phyloP scores from a whole-genome alignment of 2,329 filamentous ascomycete species.

The Xylaria sp. region DNA sequence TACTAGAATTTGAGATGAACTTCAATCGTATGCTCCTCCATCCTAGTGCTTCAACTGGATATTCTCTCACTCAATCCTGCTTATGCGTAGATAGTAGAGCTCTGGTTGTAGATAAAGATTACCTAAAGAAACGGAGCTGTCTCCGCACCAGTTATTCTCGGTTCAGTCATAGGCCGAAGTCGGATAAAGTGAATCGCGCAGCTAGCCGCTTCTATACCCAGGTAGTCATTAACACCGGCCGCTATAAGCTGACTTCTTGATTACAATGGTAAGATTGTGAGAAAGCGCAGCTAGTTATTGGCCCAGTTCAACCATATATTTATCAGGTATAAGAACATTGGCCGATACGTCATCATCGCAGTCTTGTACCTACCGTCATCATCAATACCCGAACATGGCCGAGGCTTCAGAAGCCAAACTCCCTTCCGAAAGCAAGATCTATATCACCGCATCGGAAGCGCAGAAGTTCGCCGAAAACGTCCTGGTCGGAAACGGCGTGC shows the following conservation, averaged over 20 bases:
- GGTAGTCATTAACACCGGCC: background rate
- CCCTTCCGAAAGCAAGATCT: conserved; percentile 26
- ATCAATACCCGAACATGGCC: conserved; percentile 17
- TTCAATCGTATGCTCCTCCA: too few species aligned
- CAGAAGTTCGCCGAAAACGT: conserved; percentile 55
- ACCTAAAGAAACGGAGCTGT: conserved; percentile 36
- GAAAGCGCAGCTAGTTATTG: background rate
- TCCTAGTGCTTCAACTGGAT: too few species aligned
- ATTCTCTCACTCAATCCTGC: conserved; percentile 42
- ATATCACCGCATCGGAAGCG: conserved; percentile 46
- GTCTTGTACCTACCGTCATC: conserved; percentile 10
- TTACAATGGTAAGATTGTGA: background rate
- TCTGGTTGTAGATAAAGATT: conserved; percentile 40
- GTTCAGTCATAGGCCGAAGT: background rate
- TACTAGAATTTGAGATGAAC: too few species aligned
- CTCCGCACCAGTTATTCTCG: background rate
- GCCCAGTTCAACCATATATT: background rate
- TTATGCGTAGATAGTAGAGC: conserved; percentile 44
- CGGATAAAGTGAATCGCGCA: background rate
- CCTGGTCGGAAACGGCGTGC: conserved; percentile 63
- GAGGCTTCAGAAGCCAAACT: conserved; percentile 19
- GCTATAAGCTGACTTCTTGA: background rate
- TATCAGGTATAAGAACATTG: background rate
- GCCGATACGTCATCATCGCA: background rate
- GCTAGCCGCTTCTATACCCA: background rate